Base-by-base conservation (phyloP, 495 filamentous ascomycete species). In the Glonium stellatum region DNA sequence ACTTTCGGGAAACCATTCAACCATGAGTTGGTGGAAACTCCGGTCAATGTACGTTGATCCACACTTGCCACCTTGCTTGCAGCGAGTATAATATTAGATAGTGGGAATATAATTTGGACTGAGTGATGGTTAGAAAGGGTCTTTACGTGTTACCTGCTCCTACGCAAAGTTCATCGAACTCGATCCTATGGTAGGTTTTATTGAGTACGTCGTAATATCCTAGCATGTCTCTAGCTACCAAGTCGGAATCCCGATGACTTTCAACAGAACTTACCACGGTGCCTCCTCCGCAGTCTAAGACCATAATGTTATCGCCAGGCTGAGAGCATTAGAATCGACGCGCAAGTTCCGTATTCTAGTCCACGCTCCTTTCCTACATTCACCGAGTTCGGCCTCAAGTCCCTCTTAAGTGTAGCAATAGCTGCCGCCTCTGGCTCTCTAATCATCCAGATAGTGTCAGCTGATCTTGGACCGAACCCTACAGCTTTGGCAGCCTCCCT, bases 391-490 rank as follows among this genome's bases (percentile, higher is more conserved):
- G 53, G 11, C 42, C 47, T 19, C 35, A 34, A 0, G 61, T 53
- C n/a, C 6, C 61, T 54, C 31, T 60, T 69, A 18, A 68, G 52
- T 36, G 49, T 58, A 34, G 71, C 55, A 5, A 56, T 58, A 1
- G 61, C 71, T n/a, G 70, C 70, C 1, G 72, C 73, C 53, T 74
- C 70, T 25, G 73, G 72, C 48, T 75, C 73, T 5, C 69, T 27
- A 46, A 75, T 66, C 47, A 72, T 64, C 36, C 56, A 52, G 15
- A 73, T 57, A 21, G 58, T 57, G 37, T 73, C 69, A 27, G 48
- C 59, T 4, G 59, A 21, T 31, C 71, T 57, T 11, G 53, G 55
- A 19, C 50, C 63, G 54, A 75, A 74, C 0, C 73, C 73, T 4
- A 69, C 72, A 4, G 49, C 42, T 31, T 52, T 66, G 1, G 72